A percentile compares a stretch with the other conserved stretches of the same genome.
phyloP scores from a whole-genome alignment of 345 rosid species.

The Moricandia moricandioides region DNA sequence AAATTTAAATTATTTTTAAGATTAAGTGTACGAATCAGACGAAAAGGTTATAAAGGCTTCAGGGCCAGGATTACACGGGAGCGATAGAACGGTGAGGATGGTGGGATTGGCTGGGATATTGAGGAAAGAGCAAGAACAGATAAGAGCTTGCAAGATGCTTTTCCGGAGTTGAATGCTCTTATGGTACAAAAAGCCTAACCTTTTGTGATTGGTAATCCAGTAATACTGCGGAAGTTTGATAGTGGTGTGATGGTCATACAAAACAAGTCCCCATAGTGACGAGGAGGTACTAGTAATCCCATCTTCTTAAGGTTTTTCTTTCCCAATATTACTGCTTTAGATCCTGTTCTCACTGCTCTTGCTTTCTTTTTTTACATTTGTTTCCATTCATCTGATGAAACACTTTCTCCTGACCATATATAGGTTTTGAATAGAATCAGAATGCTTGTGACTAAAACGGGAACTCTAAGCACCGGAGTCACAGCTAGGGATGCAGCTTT shows the following conservation, averaged over 20 bases:
- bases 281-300: slow-evolving; percentile 66
- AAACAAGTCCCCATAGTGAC: slow-evolving; percentile 85
- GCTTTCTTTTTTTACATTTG: not conserved
- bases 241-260: slow-evolving; percentile 97
- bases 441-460: slow-evolving; percentile 61
- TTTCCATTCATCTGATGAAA: slow-evolving; percentile 2
- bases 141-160: slow-evolving; percentile 91
- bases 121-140: slow-evolving; percentile 96
- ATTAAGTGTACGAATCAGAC: too few species aligned
- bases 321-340: slow-evolving; percentile 6
- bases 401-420: not conserved
- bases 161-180: slow-evolving; percentile 88
- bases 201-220: slow-evolving; percentile 63
- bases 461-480: slow-evolving; percentile 64
- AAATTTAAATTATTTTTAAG: too few species aligned
- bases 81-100: slow-evolving; percentile 79
- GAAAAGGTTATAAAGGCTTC: too few species aligned
- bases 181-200: slow-evolving; percentile 41
- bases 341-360: too few species aligned
- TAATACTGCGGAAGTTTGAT: slow-evolving; percentile 95
- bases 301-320: not conserved
- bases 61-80: slow-evolving; percentile 57
- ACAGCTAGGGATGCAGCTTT: slow-evolving; percentile 93
- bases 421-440: slow-evolving; percentile 79
- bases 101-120: slow-evolving; percentile 86